Evolutionary conservation across 768 basidiomycete species (phyloP).

Genomic region (Neoboletus brunneissimus): DNA sequence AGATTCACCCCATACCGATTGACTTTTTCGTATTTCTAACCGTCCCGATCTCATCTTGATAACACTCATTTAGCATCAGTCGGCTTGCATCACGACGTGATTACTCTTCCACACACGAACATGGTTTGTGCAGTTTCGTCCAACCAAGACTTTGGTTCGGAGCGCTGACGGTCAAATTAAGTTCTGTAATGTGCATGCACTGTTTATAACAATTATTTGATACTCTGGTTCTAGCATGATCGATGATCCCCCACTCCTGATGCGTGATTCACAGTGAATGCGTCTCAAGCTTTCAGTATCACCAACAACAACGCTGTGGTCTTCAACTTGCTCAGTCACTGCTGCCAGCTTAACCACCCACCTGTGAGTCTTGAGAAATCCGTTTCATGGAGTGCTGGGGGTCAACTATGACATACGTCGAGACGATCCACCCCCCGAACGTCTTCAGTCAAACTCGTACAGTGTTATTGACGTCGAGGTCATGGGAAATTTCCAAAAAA

Average conservation of each 20-base stretch:
- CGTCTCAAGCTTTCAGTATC: not conserved
- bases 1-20: not conserved
- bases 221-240: not conserved
- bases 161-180: too few species aligned
- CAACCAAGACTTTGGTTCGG: not conserved
- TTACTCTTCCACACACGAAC: not conserved
- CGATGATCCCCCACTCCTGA: too few species aligned
- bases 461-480: not conserved
- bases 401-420: too few species aligned
- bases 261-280: not conserved
- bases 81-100: not conserved
- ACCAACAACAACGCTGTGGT: not conserved
- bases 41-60: constrained; percentile 24
- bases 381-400: too few species aligned
- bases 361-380: too few species aligned
- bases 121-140: not conserved
- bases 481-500: too few species aligned
- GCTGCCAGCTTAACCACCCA: not conserved
- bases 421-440: not conserved
- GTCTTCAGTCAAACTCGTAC: not conserved
- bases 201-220: not conserved
- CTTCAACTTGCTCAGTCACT: not conserved
- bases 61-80: not conserved
- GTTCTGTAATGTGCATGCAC: not conserved
- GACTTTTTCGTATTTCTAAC: not conserved